Evolutionary conservation across 345 rosid genomes (phyloP), one percentile per base, ranked within the genome.

Genomic region (Microthlaspi erraticum): DNA sequence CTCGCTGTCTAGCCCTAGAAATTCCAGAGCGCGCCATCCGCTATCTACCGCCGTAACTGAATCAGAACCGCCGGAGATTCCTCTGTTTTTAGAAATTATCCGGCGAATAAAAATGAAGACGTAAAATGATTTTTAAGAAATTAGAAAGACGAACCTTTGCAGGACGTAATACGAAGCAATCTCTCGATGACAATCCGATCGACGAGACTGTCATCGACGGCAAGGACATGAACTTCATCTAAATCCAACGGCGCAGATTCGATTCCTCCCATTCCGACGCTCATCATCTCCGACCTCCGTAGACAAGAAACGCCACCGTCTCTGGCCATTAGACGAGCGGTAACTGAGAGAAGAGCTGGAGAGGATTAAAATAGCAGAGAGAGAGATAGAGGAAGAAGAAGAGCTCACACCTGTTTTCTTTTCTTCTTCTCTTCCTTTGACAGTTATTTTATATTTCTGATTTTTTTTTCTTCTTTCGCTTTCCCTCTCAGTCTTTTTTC

Each of bases 1-100:
- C 71, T 87, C 90, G n/a, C 83, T 88, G 5, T 82, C 95, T 19
- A 94, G 38, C 44, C 99, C 99, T 32, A 94, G 84, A 68, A 80
- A 86, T 26, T 91, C 83, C 71, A 94, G 83, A 77, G 99, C 99
- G 71, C 92, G 79, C 51, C 66, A 75, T 77, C 96, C 97, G 52
- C 96, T 94, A 31, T 94, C 99, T 26, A 86, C 98, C 4, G 90
- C 94, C 53, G 98, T 93, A 32, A 93, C 98, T 93, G 88, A 43
- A 66, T 60, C 54, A 56, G 11, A 75, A 59, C 31, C 63, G 41
- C 64, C 63, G 44, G 13, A 26, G 5, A 43, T 17, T 9, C 12
- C 9, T 14, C 20, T 3, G 5, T 12, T 34, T 58, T 58, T 9
- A 1, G 6, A 2, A 23, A 13, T 10, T 13, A 46, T 0, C 43